A percentile compares a stretch with the other conserved stretches of the same genome.
These are phyloP conservation scores for Aspergillus floridensis DNA, from an alignment of 2,329 filamentous ascomycete genomes.

Conservation along the genomic window DNA sequence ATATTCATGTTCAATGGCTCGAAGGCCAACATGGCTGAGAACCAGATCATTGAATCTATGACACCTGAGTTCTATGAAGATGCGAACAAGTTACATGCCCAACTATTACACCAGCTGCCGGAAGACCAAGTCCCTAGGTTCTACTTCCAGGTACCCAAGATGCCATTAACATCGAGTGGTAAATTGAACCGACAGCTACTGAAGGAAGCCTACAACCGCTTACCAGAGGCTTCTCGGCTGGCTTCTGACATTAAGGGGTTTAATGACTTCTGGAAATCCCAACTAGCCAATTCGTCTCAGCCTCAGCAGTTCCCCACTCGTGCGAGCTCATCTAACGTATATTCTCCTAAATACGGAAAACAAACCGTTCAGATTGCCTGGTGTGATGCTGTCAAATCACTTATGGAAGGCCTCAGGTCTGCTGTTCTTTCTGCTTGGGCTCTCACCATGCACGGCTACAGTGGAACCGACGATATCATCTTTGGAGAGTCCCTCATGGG, in stretches of 20 bases:
- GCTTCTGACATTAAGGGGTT: constrained; percentile 22
- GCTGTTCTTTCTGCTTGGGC: constrained; percentile 44
- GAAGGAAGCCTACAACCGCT: constrained; percentile 9
- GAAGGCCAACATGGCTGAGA: not conserved
- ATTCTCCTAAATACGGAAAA: constrained; percentile 9
- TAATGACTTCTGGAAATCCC: constrained; percentile 21
- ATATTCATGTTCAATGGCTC: constrained; percentile 22
- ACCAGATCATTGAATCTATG: constrained; percentile 12
- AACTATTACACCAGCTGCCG: constrained; percentile 28
- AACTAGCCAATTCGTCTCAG: constrained; percentile 11
- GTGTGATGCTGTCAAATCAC: constrained; percentile 15
- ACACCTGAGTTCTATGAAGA: constrained; percentile 15
- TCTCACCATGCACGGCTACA: constrained; percentile 37
- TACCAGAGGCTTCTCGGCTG: constrained; percentile 13
- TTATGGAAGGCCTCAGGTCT: constrained; percentile 12
- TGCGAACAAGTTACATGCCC: constrained; percentile 16
- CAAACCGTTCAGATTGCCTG: constrained; percentile 7
- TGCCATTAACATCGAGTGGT: constrained; percentile 33
- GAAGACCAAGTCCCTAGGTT: constrained; percentile 35
- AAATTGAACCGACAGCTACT: constrained; percentile 32
- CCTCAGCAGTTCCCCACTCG: constrained; percentile 8
- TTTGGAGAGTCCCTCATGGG: constrained; percentile 46
- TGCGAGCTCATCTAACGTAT: constrained; percentile 5
- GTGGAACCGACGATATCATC: constrained; percentile 39
- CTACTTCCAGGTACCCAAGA: constrained; percentile 32